Evolutionary conservation across 176 grass and related monocot genomes (phyloP).

Genomic region (Ampelocalamus luodianensis): DNA sequence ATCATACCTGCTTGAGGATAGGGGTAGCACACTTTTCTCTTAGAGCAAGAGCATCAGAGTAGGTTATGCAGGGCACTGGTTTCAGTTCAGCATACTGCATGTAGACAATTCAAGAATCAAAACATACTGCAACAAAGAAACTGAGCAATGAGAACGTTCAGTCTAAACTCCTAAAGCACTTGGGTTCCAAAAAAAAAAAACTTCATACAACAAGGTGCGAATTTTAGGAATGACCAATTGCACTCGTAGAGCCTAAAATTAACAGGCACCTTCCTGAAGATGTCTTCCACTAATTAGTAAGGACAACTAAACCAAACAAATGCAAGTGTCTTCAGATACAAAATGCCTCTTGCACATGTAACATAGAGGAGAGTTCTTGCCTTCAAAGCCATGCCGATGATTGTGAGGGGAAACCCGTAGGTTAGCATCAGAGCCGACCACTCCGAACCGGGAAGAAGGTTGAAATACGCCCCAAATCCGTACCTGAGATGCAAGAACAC

Average conservation of each 20-base stretch:
- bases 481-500: constrained; percentile 60
- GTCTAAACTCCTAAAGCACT: constrained; percentile 5
- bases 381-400: constrained; percentile 99
- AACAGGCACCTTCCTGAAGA: background rate
- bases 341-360: background rate
- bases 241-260: background rate
- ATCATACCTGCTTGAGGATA: constrained; percentile 80
- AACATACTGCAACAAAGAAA: constrained; percentile 22
- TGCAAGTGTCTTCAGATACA: background rate
- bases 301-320: background rate
- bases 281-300: background rate
- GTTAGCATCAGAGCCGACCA: constrained; percentile 96
- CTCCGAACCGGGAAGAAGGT: constrained; percentile 85
- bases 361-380: constrained; percentile 40
- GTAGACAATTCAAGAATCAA: constrained; percentile 41
- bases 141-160: background rate
- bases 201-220: background rate
- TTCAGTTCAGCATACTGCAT: constrained; percentile 95
- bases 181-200: too few relatives aligned
- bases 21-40: constrained; percentile 93
- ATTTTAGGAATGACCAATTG: constrained; percentile 20
- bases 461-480: constrained; percentile 97
- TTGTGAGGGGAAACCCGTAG: constrained; percentile 91
- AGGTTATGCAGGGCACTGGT: constrained; percentile 92
- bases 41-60: constrained; percentile 73